These are phyloP conservation scores for Fusarium temperatum DNA, from an alignment of 2,329 filamentous ascomycete genomes.

Conservation along the genomic window DNA sequence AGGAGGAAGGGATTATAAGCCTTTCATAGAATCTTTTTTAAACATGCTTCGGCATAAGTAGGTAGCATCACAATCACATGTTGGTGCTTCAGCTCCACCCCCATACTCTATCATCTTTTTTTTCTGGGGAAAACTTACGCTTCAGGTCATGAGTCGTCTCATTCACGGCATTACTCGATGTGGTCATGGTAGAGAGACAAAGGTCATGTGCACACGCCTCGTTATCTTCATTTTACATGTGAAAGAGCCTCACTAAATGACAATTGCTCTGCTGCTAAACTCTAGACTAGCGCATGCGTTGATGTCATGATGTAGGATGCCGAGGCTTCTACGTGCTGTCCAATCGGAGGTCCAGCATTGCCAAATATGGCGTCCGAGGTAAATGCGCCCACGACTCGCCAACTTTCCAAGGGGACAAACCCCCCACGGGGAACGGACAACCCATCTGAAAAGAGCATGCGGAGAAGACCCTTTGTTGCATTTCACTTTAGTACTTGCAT, in stretches of 20 bases:
- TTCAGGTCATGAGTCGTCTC: constrained; percentile 33
- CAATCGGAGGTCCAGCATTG: constrained; percentile 40
- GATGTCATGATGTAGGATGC: constrained; percentile 43
- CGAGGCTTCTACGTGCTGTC: constrained; percentile 27
- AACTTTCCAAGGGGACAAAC: background rate
- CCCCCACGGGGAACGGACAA: constrained; percentile 10
- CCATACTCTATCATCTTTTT: constrained; percentile 8
- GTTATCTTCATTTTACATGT: constrained; percentile 30
- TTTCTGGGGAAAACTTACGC: constrained; percentile 13
- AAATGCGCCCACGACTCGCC: constrained; percentile 16
- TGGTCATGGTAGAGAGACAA: constrained; percentile 25
- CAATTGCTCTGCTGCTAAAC: background rate
- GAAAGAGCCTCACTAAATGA: constrained; percentile 22
- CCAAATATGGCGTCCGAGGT: constrained; percentile 32
- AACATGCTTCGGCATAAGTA: constrained; percentile 37
- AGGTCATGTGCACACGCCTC: constrained; percentile 36
- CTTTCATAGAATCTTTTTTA: constrained; percentile 26
- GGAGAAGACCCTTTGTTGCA: constrained; percentile 4
- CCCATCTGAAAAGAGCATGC: constrained; percentile 19
- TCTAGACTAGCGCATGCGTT: constrained; percentile 19
- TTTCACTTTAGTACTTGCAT: background rate
- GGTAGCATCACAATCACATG: constrained; percentile 39
- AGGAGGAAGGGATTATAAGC: background rate
- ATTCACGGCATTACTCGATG: constrained; percentile 27
- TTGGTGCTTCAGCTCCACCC: constrained; percentile 23